These are phyloP conservation scores for Russula dissimulans DNA, from an alignment of 768 basidiomycete genomes.

Conservation along the genomic window DNA sequence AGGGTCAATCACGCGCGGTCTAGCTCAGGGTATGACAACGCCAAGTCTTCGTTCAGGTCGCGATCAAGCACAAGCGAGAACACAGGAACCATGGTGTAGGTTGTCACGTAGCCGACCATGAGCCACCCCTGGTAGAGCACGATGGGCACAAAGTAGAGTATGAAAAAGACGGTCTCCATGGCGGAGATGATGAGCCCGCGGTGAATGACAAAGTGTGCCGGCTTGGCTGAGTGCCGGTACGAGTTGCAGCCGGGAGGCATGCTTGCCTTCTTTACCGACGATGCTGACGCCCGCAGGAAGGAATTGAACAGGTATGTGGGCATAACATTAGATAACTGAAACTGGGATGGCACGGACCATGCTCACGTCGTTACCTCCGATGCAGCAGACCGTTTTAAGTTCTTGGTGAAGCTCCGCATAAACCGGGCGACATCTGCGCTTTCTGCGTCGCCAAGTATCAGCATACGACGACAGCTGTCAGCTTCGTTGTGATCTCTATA, in stretches of 20 bases:
- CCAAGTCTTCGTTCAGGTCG: conserved; percentile 93
- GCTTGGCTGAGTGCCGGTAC: conserved; percentile 94
- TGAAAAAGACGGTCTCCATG: conserved; percentile 95
- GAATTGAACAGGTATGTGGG: not conserved
- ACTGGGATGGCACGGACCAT: conserved; percentile 59
- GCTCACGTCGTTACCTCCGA: conserved; percentile 97
- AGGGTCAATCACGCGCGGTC: not conserved
- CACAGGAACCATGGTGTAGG: conserved; percentile 98
- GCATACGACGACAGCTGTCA: conserved; percentile 94
- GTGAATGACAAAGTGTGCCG: conserved; percentile 98
- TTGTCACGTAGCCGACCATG: conserved; percentile 91
- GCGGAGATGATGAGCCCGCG: conserved; percentile 94
- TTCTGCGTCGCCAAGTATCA: conserved; percentile 97
- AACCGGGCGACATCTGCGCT: conserved; percentile 95
- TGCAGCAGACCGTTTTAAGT: conserved; percentile 73
- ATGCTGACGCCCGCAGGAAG: conserved; percentile 73
- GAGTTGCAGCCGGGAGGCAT: conserved; percentile 96
- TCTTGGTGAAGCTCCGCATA: conserved; percentile 83
- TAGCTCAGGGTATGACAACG: conserved; percentile 90
- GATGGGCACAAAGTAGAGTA: conserved; percentile 92
- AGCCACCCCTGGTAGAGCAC: conserved; percentile 98
- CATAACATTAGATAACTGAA: no score
- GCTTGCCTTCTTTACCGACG: conserved; percentile 97
- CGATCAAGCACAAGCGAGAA: conserved; percentile 94
- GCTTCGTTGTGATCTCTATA: conserved; percentile 90